These are phyloP conservation scores for Carpinus fangiana DNA, from an alignment of 306 rosid species.

Conservation along the genomic window DNA sequence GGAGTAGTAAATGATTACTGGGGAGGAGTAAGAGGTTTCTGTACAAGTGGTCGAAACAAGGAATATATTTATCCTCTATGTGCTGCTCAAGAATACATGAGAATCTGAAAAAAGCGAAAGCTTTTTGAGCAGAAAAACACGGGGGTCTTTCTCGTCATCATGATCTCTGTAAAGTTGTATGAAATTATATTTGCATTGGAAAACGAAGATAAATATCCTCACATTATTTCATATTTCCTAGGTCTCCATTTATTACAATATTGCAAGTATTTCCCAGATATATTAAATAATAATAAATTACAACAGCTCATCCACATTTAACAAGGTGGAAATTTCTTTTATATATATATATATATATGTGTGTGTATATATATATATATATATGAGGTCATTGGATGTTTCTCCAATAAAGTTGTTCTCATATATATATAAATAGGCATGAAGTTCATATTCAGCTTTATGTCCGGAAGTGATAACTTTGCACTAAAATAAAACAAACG, in stretches of 20 bases:
- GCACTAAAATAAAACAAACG: neutral
- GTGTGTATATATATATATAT: no score
- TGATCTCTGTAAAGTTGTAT: conserved; percentile 19
- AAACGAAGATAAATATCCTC: conserved; percentile 11
- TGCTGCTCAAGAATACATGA: conserved; percentile 45
- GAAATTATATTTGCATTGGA: conserved; percentile 29
- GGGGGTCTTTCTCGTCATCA: conserved; percentile 27
- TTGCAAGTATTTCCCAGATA: neutral
- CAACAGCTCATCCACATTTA: no score
- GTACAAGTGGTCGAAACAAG: conserved; percentile 3
- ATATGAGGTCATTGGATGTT: neutral
- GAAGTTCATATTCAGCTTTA: neutral
- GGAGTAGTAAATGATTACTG: conserved; percentile 16
- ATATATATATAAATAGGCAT: neutral
- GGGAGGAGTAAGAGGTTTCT: neutral
- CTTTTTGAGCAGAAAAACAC: conserved; percentile 20
- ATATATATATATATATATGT: neutral
- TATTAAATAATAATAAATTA: no score
- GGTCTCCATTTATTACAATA: neutral
- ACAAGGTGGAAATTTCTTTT: no score
- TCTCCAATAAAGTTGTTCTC: neutral
- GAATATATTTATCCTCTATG: conserved; percentile 20
- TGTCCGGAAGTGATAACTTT: neutral
- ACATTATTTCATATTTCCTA: neutral
- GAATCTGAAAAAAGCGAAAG: conserved; percentile 45